Conservation (phyloP, 2,329 filamentous ascomycete species). For the Botrytis aclada region DNA sequence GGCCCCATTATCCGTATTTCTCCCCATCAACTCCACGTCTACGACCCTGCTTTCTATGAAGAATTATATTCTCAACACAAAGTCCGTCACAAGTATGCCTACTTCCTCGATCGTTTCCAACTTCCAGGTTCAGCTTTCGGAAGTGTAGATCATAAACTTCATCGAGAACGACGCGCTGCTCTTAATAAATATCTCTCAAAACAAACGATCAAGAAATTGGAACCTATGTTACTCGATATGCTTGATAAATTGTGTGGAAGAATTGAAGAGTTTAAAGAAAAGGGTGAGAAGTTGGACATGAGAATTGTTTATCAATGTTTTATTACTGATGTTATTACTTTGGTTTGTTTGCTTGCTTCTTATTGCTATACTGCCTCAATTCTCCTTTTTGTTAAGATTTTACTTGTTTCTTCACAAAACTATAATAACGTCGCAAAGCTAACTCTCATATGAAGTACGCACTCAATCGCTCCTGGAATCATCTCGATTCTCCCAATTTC, state of each 20-base stretch:
- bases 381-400: background rate
- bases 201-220: constrained; percentile 22
- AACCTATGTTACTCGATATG: constrained; percentile 28
- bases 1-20: constrained; percentile 29
- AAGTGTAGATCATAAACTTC: constrained; percentile 28
- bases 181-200: constrained; percentile 32
- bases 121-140: constrained; percentile 22
- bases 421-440: background rate
- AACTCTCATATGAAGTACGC: constrained; percentile 24
- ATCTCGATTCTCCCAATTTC: constrained; percentile 30
- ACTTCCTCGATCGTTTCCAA: constrained; percentile 19
- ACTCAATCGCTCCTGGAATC: constrained; percentile 30
- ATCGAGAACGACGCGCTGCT: constrained; percentile 28
- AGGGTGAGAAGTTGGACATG: constrained; percentile 23
- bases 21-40: constrained; percentile 25
- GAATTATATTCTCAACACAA: constrained; percentile 24
- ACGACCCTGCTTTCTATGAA: constrained; percentile 28
- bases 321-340: constrained; percentile 35
- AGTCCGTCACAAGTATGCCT: constrained; percentile 23
- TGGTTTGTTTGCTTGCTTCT: background rate
- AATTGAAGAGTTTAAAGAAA: constrained; percentile 25
- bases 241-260: constrained; percentile 26
- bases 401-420: background rate
- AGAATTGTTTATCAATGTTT: constrained; percentile 24
- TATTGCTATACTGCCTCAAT: no score